A percentile compares a stretch with the other conserved stretches of the same genome.
Conservation (phyloP, 495 filamentous ascomycete species). For the Trichocladium uniseriatum region DNA sequence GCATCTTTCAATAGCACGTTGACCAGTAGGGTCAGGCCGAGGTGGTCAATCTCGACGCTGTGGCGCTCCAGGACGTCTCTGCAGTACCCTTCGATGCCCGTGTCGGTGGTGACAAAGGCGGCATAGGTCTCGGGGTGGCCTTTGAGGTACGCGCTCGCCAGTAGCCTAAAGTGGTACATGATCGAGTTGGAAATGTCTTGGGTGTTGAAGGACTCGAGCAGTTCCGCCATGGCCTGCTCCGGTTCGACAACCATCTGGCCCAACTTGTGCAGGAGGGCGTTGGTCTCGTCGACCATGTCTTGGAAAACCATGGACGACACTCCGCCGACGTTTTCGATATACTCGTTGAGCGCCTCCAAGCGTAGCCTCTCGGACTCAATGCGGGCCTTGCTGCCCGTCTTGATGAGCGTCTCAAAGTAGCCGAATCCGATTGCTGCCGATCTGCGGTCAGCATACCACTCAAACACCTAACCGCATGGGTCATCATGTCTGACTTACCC, state of each 20-base stretch:
- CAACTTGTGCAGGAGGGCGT: constrained; percentile 52
- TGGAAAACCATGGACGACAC: constrained; percentile 60
- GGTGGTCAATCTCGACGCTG: constrained; percentile 77
- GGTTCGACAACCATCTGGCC: constrained; percentile 44
- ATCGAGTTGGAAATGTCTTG: constrained; percentile 56
- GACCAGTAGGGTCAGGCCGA: constrained; percentile 66
- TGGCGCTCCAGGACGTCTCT: constrained; percentile 59
- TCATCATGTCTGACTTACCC: constrained; percentile 48
- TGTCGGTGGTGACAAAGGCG: constrained; percentile 53
- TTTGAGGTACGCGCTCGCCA: constrained; percentile 85
- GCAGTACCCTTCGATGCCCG: constrained; percentile 60
- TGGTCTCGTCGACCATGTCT: constrained; percentile 71
- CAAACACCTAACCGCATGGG: neutral
- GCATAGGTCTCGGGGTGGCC: constrained; percentile 56
- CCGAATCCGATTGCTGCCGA: constrained; percentile 74
- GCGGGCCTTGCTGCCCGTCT: constrained; percentile 50
- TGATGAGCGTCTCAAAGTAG: constrained; percentile 80
- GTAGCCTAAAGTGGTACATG: constrained; percentile 58
- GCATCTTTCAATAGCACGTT: constrained; percentile 74
- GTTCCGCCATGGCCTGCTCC: constrained; percentile 47
- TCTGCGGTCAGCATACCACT: constrained; percentile 11
- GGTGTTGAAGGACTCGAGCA: constrained; percentile 72
- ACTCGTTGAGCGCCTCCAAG: constrained; percentile 58
- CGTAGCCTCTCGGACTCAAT: constrained; percentile 61
- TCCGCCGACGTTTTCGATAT: constrained; percentile 59